Evolutionary conservation across 495 filamentous ascomycete genomes (phyloP).

Genomic region (Podospora sp.): DNA sequence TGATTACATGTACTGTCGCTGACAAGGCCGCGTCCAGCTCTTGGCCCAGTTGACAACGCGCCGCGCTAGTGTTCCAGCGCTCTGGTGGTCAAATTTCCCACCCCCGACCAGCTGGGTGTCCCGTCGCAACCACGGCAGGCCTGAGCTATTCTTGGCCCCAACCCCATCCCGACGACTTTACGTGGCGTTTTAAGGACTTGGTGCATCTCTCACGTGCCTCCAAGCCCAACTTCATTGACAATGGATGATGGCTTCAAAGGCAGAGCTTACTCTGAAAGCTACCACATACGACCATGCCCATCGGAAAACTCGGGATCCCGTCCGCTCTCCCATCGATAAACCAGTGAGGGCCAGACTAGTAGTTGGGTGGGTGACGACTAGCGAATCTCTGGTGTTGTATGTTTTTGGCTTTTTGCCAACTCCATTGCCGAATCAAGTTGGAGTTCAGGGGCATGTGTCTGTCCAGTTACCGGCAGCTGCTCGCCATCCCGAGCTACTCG

Average conservation of each 20-base stretch:
- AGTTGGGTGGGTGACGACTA: too few relatives aligned
- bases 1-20: too few relatives aligned
- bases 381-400: too few relatives aligned
- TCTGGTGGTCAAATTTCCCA: neutral
- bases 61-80: neutral
- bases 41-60: too few relatives aligned
- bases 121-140: neutral
- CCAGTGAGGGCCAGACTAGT: too few relatives aligned
- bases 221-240: neutral
- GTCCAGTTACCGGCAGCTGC: neutral
- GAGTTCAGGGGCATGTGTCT: too few relatives aligned
- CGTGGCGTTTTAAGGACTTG: neutral
- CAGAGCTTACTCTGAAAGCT: neutral
- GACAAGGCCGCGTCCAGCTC: too few relatives aligned
- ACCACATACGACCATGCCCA: too few relatives aligned
- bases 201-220: neutral
- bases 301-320: too few relatives aligned
- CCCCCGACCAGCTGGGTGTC: neutral
- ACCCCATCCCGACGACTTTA: neutral
- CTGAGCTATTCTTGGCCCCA: neutral
- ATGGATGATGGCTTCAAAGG: neutral
- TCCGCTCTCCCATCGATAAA: too few relatives aligned
- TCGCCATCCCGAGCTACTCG: conserved; percentile 18
- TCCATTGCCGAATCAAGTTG: too few relatives aligned
- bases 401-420: too few relatives aligned